Percentiles rank a stretch among this genome's conserved stretches.
Evolutionary conservation across 164 flowering plant genomes (phyloP).

Genomic region (Dillenia turbinata): DNA sequence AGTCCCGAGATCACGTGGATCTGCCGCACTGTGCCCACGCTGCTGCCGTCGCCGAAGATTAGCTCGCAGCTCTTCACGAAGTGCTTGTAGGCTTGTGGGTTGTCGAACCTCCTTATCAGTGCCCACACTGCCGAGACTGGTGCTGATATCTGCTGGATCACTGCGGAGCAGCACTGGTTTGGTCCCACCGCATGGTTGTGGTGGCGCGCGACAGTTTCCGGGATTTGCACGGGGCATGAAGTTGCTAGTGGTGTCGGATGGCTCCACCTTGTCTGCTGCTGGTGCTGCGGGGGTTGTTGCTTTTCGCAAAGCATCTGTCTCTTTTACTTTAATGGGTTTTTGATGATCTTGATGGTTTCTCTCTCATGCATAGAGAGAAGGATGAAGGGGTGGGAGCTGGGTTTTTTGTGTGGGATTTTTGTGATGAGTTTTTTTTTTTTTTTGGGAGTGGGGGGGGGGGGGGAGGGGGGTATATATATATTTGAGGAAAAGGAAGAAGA

Average conservation of each 20-base stretch:
- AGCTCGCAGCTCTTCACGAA: constrained; percentile 74
- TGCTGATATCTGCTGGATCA: constrained; percentile 52
- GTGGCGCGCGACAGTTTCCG: constrained; percentile 42
- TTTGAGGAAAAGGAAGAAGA: no score
- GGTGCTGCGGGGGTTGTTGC: constrained; percentile 10
- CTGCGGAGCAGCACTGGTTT: constrained; percentile 79
- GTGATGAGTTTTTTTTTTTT: no score
- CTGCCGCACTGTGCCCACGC: constrained; percentile 63
- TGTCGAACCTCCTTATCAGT: constrained; percentile 79
- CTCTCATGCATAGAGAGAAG: no score
- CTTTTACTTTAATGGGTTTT: no score
- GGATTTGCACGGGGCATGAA: constrained; percentile 21
- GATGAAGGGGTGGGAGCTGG: no score
- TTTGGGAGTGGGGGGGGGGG: no score
- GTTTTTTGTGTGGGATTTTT: no score
- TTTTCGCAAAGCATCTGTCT: no score
- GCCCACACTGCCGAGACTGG: constrained; percentile 78
- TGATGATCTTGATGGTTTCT: no score
- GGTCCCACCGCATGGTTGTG: constrained; percentile 50
- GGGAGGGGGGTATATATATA: no score
- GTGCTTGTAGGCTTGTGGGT: constrained; percentile 76
- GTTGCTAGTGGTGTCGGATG: no score
- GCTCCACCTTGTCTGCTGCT: constrained; percentile 8
- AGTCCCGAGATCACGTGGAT: constrained; percentile 75
- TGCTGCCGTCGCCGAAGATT: constrained; percentile 46